phyloP scores from a whole-genome alignment of 2,329 filamentous ascomycete genomes.

The Thermothelomyces thermophilus region DNA sequence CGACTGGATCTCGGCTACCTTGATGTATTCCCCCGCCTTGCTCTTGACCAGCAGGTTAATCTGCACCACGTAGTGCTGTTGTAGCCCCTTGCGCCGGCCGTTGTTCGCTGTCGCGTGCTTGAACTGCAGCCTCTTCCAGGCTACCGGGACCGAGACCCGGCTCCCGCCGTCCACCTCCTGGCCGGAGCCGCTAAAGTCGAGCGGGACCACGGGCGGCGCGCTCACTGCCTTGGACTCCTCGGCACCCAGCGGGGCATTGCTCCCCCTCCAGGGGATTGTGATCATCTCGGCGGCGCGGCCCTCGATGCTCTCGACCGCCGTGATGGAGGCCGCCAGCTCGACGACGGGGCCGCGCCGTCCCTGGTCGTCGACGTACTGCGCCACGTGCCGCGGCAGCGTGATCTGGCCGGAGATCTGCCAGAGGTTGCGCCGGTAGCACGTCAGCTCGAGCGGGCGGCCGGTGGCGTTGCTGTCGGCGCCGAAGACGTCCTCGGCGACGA shows the following conservation, averaged over 20 bases:
- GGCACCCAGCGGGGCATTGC: conserved; percentile 46
- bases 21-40: conserved; percentile 58
- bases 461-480: conserved; percentile 44
- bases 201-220: conserved; percentile 47
- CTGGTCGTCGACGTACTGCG: conserved; percentile 66
- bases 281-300: conserved; percentile 91
- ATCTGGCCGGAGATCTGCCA: conserved; percentile 92
- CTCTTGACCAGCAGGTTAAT: conserved; percentile 76
- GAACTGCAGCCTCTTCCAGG: conserved; percentile 93
- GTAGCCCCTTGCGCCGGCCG: conserved; percentile 83
- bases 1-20: conserved; percentile 78
- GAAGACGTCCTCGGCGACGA: conserved; percentile 77
- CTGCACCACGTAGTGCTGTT: conserved; percentile 89
- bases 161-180: conserved; percentile 67
- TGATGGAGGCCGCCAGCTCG: conserved; percentile 73
- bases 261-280: conserved; percentile 89
- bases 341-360: conserved; percentile 70
- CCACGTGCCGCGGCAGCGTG: conserved; percentile 64
- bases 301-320: conserved; percentile 85
- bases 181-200: conserved; percentile 49
- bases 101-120: conserved; percentile 96
- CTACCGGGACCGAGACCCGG: conserved; percentile 72
- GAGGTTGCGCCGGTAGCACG: conserved; percentile 88
- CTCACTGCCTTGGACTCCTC: conserved; percentile 45
- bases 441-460: conserved; percentile 66